Base-by-base conservation (phyloP, 768 basidiomycete genomes). In the Chlorophyllum brunneum region DNA sequence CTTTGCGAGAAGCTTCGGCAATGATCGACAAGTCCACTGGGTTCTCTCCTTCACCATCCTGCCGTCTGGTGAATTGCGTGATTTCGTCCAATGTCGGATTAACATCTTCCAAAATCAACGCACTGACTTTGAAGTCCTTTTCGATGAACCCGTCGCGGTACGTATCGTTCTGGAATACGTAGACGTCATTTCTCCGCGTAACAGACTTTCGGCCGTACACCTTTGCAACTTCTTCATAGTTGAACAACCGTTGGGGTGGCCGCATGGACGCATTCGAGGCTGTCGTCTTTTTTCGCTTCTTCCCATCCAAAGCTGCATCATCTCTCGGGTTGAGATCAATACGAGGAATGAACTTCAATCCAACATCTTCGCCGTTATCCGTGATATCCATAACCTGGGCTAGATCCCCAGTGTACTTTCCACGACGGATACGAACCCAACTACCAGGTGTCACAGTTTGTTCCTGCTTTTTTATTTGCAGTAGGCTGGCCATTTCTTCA, bases 21-120 rank as follows among this genome's bases (percentile, higher is more conserved):
- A 98, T 94, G 45, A 90, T 81, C 11, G 88, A 88, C 38, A 98
- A 74, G 65, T 98, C 92, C 41, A 97, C 84, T n/a, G 79, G 73
- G 27, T 75, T 73, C 48, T 86, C 86, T 38, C 83, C 82, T 11
- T 76, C 79, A 24, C 83, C 85, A 38, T 91, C 88, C 61, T 85
- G 83, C 30, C 83, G 81, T 39, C 85, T 77, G 5, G 85, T 82
- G 70, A 98, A 99, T 52, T 84, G 83, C 0, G 93, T 92, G 66
- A 99, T 93, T 68, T 99, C 97, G 63, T 98, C 97, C 52, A 99
- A 74, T 4, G 93, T 97, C 1, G 97, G 97, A 56, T 92, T 89
- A 31, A 99, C 88, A 61, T 94, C 86, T 57, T 99, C 97, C 46
- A 86, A 68, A 46, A 83, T 81, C 34, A 97, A 70, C 1, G 81